These are phyloP conservation scores for Xylaria sp. DNA, from an alignment of 2,329 filamentous ascomycete species.

Conservation along the genomic window DNA sequence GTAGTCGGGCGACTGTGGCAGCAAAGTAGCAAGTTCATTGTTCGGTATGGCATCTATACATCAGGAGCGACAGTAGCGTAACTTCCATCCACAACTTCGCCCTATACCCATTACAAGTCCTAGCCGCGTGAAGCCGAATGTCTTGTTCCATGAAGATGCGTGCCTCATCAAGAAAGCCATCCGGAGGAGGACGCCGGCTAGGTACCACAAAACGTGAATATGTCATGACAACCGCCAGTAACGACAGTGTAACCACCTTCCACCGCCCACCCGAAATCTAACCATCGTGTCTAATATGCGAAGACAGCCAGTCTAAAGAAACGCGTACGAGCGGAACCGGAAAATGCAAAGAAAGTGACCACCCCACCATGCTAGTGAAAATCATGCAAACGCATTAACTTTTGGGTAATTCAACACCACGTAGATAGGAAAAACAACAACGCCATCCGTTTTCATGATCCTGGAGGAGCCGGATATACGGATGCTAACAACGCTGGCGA, in stretches of 20 bases:
- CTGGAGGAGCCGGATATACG: neutral
- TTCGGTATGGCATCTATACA: constrained; percentile 24
- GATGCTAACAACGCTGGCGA: neutral
- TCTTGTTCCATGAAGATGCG: constrained; percentile 28
- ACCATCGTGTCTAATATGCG: constrained; percentile 34
- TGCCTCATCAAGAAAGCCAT: constrained; percentile 22
- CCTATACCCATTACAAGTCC: constrained; percentile 19
- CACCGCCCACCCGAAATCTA: constrained; percentile 24
- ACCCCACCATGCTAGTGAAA: constrained; percentile 30
- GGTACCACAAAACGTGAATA: constrained; percentile 27
- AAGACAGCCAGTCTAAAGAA: constrained; percentile 32
- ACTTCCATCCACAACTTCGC: constrained; percentile 25
- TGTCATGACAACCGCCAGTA: constrained; percentile 27
- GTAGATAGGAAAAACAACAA: constrained; percentile 16
- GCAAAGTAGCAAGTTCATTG: neutral
- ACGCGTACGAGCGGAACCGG: constrained; percentile 29
- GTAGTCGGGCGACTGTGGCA: neutral
- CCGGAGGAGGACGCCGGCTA: constrained; percentile 19
- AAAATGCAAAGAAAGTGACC: constrained; percentile 35
- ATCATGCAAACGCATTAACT: constrained; percentile 32
- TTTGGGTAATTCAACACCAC: constrained; percentile 29
- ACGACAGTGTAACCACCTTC: constrained; percentile 19
- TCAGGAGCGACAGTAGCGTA: constrained; percentile 16
- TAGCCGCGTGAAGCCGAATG: constrained; percentile 24
- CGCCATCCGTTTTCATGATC: constrained; percentile 29